Conservation (phyloP, 768 basidiomycete genomes). For the Guyanaporus albipodus region DNA sequence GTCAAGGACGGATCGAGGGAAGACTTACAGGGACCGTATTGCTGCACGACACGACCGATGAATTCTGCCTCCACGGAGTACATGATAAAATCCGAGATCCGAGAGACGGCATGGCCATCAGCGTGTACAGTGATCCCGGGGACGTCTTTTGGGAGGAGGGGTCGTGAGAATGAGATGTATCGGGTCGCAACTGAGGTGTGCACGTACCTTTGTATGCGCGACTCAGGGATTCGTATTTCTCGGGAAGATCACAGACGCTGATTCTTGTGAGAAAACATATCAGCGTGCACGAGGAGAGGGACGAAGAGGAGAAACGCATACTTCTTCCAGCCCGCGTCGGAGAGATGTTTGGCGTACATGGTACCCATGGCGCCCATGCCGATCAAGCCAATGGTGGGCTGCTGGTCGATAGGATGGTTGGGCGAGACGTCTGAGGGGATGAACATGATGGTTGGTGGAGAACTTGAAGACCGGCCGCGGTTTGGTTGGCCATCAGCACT, state of each 20-base stretch:
- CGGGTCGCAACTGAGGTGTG: conserved; percentile 29
- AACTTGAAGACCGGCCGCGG: too few species aligned
- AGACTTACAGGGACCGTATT: conserved; percentile 86
- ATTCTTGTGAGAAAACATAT: conserved; percentile 56
- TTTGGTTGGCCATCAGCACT: too few species aligned
- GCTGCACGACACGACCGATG: conserved; percentile 75
- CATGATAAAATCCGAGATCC: conserved; percentile 88
- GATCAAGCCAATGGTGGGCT: conserved; percentile 85
- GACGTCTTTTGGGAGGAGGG: conserved; percentile 39
- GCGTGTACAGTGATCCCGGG: conserved; percentile 62
- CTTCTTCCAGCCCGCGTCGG: conserved; percentile 86
- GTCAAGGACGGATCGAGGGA: neutral
- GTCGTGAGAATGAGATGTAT: conserved; percentile 11
- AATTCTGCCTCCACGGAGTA: conserved; percentile 94
- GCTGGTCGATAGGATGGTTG: conserved; percentile 39
- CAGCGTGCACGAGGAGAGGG: neutral
- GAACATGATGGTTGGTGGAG: conserved; percentile 9
- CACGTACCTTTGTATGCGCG: conserved; percentile 59
- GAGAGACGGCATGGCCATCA: conserved; percentile 87
- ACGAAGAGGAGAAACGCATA: conserved; percentile 25
- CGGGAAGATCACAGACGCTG: conserved; percentile 82
- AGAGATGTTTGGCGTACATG: conserved; percentile 85
- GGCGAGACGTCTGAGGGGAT: conserved; percentile 31
- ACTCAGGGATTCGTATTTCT: conserved; percentile 62
- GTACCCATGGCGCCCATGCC: conserved; percentile 98